A percentile compares a stretch with the other conserved stretches of the same genome.
These are phyloP conservation scores for Centella asiatica DNA, from an alignment of 129 eudicot genomes.

Conservation along the genomic window DNA sequence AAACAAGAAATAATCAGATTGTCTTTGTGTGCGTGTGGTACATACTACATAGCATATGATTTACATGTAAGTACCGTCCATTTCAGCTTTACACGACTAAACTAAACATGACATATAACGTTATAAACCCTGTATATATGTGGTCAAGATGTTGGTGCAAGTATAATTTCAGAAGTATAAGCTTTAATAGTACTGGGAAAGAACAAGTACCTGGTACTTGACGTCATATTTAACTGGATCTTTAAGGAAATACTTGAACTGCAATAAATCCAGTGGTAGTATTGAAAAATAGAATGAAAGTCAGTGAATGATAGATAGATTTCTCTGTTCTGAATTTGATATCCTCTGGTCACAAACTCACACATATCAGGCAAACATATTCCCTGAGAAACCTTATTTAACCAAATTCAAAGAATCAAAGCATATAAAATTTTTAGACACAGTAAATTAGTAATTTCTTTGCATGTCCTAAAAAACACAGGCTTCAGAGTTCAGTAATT, in stretches of 20 bases:
- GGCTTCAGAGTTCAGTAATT: no score
- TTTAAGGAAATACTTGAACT: conserved; percentile 93
- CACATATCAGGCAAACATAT: not conserved
- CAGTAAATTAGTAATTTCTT: no score
- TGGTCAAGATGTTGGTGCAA: not conserved
- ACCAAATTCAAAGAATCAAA: no score
- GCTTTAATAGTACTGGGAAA: not conserved
- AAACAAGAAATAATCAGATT: not conserved
- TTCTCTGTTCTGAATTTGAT: not conserved
- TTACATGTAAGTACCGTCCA: not conserved
- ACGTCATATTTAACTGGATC: conserved; percentile 95
- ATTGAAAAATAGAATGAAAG: conserved; percentile 6
- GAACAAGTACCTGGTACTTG: conserved; percentile 78
- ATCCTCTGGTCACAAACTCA: not conserved
- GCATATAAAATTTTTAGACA: no score
- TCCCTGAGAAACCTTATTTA: not conserved
- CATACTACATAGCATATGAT: not conserved
- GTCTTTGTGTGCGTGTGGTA: not conserved
- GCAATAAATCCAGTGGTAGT: conserved; percentile 21
- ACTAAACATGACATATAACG: no score
- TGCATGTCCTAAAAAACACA: no score
- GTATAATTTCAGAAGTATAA: not conserved
- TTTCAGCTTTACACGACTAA: not conserved
- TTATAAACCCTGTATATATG: not conserved
- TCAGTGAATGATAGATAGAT: not conserved